phyloP scores from a whole-genome alignment of 176 grass and related monocot genomes.

The Cenchrus americanus region DNA sequence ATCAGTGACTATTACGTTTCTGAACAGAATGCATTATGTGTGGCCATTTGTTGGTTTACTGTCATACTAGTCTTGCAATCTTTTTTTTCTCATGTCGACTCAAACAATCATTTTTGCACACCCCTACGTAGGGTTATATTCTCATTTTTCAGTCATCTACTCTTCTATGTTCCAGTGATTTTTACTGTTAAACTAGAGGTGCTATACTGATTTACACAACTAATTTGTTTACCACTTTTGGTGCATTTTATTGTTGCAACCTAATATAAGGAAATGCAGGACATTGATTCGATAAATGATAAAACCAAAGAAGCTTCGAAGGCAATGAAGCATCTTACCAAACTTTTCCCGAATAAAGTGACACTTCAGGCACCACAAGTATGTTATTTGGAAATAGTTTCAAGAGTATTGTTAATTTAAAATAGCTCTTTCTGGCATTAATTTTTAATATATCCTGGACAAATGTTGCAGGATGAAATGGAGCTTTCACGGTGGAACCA shows the following conservation, averaged over 20 bases:
- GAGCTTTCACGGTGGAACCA: slow-evolving; percentile 82
- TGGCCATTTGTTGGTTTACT: not conserved
- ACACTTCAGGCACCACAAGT: slow-evolving; percentile 79
- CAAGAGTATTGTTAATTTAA: slow-evolving; percentile 16
- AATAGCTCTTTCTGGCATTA: slow-evolving; percentile 20
- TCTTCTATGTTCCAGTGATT: not conserved
- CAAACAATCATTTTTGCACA: not conserved
- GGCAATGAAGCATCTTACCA: slow-evolving; percentile 75
- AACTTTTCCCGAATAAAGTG: slow-evolving; percentile 97
- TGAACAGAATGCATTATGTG: slow-evolving; percentile 6
- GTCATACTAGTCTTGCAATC: slow-evolving; percentile 1
- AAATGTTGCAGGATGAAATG: slow-evolving; percentile 68
- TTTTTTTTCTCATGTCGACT: not conserved
- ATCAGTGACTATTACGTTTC: not conserved
- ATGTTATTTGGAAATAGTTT: slow-evolving; percentile 32
- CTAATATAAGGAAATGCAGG: slow-evolving; percentile 59
- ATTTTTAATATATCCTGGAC: slow-evolving; percentile 31
- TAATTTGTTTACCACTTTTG: slow-evolving; percentile 15
- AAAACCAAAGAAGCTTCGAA: slow-evolving; percentile 85
- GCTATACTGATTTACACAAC: slow-evolving; percentile 9
- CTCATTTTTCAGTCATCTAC: not conserved
- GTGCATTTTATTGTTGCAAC: slow-evolving; percentile 34
- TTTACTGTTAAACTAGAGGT: not conserved
- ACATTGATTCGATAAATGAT: slow-evolving; percentile 55
- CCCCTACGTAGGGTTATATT: not conserved